These are phyloP conservation scores for Cryphonectria nitschkei DNA, from an alignment of 2,329 filamentous ascomycete genomes.

Conservation along the genomic window DNA sequence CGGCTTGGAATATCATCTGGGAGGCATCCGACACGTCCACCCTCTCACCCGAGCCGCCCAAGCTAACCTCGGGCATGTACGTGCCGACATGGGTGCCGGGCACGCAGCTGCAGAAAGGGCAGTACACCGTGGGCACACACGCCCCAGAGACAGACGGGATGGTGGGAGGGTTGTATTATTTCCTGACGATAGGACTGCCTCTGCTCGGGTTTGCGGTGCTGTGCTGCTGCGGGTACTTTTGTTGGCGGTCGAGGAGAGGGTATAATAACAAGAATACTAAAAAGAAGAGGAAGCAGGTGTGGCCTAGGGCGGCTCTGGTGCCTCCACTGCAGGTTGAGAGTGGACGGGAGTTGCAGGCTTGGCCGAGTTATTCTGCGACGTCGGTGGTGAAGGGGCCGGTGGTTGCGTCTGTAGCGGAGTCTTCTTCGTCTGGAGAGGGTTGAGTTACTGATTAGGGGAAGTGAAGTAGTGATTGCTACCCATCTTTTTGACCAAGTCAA, in stretches of 20 bases:
- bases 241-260: not conserved
- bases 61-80: conserved; percentile 3
- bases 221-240: not conserved
- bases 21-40: not conserved
- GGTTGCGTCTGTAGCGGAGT: not conserved
- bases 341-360: not conserved
- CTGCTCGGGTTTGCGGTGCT: not conserved
- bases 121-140: not conserved
- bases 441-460: not conserved
- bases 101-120: not conserved
- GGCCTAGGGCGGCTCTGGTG: not conserved
- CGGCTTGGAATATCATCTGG: not conserved
- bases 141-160: not conserved
- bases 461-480: too few relatives aligned
- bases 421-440: not conserved
- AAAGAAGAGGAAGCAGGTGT: not conserved
- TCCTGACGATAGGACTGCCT: not conserved
- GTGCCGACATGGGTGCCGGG: conserved; percentile 4
- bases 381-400: not conserved
- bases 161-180: not conserved
- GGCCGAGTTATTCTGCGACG: not conserved
- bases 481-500: too few relatives aligned
- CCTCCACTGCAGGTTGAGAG: not conserved
- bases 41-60: not conserved
- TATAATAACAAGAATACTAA: not conserved